phyloP scores from a whole-genome alignment of 116 monocot species.

The Iris pallida region DNA sequence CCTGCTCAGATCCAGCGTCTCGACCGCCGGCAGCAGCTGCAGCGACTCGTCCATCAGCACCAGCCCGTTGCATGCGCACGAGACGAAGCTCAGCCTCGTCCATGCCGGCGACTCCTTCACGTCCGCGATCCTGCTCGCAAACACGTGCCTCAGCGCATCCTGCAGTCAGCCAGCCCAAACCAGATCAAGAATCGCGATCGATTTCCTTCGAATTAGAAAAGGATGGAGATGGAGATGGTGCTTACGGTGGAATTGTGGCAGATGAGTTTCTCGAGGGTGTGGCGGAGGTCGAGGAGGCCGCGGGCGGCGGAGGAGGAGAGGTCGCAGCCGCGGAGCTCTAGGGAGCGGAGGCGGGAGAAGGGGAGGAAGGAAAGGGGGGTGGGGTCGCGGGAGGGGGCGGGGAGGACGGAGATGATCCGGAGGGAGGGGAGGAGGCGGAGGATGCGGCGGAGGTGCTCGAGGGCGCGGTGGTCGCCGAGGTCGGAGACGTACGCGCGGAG shows the following conservation, averaged over 20 bases:
- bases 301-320: constrained; percentile 61
- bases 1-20: constrained; percentile 81
- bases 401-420: constrained; percentile 61
- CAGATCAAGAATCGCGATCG: too few species aligned
- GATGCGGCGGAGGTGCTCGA: constrained; percentile 88
- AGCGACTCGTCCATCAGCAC: constrained; percentile 97
- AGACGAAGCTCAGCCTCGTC: constrained; percentile 64
- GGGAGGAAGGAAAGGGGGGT: constrained; percentile 67
- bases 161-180: too few species aligned
- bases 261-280: constrained; percentile 77
- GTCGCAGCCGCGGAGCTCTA: constrained; percentile 89
- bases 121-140: constrained; percentile 83
- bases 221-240: too few species aligned
- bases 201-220: too few species aligned
- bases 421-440: constrained; percentile 63
- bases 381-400: constrained; percentile 54
- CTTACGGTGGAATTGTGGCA: constrained; percentile 94
- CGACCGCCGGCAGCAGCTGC: constrained; percentile 77
- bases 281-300: constrained; percentile 70
- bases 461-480: constrained; percentile 91
- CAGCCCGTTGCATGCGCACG: constrained; percentile 75
- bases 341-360: constrained; percentile 52
- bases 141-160: constrained; percentile 93
- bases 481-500: constrained; percentile 93
- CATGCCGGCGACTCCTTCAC: constrained; percentile 81